These are phyloP conservation scores for Cytospora paraplurivora DNA, from an alignment of 2,329 filamentous ascomycete species.

Conservation along the genomic window DNA sequence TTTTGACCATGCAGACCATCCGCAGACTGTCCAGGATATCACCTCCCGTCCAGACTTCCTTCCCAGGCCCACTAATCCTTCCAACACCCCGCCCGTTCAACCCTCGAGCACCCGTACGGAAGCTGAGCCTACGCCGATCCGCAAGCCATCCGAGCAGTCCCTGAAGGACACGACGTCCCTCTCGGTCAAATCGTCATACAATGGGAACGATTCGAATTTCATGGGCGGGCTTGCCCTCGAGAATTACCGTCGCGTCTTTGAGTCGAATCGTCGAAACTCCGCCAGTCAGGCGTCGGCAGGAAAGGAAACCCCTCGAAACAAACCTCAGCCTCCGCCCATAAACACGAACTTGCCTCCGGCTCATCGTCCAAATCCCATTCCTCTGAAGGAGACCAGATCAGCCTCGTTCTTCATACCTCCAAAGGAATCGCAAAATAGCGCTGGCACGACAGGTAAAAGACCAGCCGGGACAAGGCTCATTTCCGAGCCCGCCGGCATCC, in stretches of 20 bases:
- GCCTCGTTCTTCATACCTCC: conserved; percentile 51
- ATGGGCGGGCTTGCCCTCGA: conserved; percentile 57
- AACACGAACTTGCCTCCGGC: conserved; percentile 38
- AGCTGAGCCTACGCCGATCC: conserved; percentile 19
- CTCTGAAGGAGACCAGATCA: conserved; percentile 37
- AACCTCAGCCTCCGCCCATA: conserved; percentile 41
- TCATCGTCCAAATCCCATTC: conserved; percentile 36
- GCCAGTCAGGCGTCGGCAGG: conserved; percentile 21
- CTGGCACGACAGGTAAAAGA: conserved; percentile 43
- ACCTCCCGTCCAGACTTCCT: conserved; percentile 39
- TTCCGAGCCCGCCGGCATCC: conserved; percentile 41
- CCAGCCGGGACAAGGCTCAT: conserved; percentile 45
- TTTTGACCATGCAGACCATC: conserved; percentile 45
- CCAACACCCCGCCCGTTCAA: conserved; percentile 50
- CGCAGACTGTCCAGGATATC: conserved; percentile 46
- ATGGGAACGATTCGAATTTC: conserved; percentile 48
- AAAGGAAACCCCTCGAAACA: conserved; percentile 34
- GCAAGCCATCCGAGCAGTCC: conserved; percentile 27
- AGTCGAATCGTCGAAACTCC: conserved; percentile 31
- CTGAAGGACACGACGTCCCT: conserved; percentile 33
- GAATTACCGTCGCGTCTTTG: conserved; percentile 49
- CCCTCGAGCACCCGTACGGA: conserved; percentile 53
- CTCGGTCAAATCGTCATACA: conserved; percentile 40
- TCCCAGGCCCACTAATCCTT: conserved; percentile 40
- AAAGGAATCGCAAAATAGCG: conserved; percentile 47